These are phyloP conservation scores for Climacium dendroides DNA, from an alignment of 225 moss, liverwort and hornwort species.

Conservation along the genomic window DNA sequence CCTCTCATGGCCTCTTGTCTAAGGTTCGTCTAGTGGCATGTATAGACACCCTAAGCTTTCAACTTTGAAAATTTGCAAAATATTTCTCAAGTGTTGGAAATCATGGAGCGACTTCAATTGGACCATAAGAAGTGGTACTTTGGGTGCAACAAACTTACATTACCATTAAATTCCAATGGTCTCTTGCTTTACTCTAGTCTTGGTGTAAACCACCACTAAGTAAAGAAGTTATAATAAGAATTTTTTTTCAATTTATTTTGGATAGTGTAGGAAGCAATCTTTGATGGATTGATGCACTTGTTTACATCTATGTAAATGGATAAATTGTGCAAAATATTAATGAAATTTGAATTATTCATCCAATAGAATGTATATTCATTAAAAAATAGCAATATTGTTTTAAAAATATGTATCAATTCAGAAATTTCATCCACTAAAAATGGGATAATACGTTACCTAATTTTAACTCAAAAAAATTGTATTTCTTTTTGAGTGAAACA, in stretches of 20 bases:
- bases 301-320: not conserved
- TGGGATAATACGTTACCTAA: accelerated
- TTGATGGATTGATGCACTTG: not conserved
- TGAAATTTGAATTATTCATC: not conserved
- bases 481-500: not conserved
- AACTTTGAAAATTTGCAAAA: not conserved
- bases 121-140: accelerated
- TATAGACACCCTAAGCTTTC: not conserved
- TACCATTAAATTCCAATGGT: not conserved
- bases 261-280: accelerated
- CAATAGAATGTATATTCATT: not conserved
- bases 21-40: not conserved
- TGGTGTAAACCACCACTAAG: not conserved
- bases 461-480: not conserved
- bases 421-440: not conserved
- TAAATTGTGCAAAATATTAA: accelerated
- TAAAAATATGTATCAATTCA: not conserved
- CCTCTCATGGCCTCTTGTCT: accelerated
- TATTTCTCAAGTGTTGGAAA: accelerated
- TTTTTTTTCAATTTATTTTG: not conserved
- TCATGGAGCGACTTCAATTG: not conserved
- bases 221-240: not conserved
- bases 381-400: not conserved
- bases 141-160: not conserved
- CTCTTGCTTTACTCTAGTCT: accelerated